Evolutionary conservation across 345 rosid genomes (phyloP).

Genomic region (Microcos paniculata): DNA sequence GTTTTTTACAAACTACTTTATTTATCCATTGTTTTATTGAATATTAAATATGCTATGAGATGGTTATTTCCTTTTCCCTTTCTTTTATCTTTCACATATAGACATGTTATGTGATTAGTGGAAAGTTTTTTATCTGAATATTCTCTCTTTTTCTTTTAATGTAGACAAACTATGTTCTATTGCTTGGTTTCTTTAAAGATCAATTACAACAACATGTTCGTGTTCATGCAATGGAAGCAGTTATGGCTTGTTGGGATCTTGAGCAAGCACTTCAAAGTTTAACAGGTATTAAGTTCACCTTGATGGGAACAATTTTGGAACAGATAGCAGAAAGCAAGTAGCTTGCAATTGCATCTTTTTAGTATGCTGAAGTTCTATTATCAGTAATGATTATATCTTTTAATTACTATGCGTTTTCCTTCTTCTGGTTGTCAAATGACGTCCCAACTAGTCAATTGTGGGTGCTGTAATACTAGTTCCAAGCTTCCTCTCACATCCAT

Average conservation of each 20-base stretch:
- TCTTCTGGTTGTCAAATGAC: background rate
- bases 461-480: background rate
- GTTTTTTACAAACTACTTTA: background rate
- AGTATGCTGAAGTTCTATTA: background rate
- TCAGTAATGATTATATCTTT: background rate
- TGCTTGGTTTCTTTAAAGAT: constrained; percentile 77
- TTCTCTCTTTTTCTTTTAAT: constrained; percentile 24
- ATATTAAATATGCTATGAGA: background rate
- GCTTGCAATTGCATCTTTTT: background rate
- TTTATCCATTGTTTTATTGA: background rate
- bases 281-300: constrained; percentile 40
- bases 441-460: background rate
- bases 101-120: background rate
- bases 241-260: constrained; percentile 84
- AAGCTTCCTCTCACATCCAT: background rate
- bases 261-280: constrained; percentile 73
- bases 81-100: background rate
- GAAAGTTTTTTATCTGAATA: constrained; percentile 11
- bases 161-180: constrained; percentile 74
- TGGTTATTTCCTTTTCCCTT: background rate
- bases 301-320: background rate
- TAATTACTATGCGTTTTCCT: background rate
- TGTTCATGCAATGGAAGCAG: constrained; percentile 91
- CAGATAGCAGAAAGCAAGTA: background rate
- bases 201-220: constrained; percentile 87